Evolutionary conservation across 345 rosid genomes (phyloP).

Genomic region (Moricandia arvensis): DNA sequence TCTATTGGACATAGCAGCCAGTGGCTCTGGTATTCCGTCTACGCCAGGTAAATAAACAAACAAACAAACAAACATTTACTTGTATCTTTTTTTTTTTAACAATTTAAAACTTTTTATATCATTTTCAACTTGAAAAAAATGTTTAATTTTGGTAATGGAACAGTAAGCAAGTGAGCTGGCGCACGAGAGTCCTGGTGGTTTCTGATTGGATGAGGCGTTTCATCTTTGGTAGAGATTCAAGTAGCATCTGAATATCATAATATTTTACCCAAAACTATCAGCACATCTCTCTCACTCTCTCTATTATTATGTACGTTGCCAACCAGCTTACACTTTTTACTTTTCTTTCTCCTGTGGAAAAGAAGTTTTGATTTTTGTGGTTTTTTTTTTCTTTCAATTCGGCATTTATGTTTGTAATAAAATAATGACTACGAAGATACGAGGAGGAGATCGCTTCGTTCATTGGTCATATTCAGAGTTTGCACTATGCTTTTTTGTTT

Average conservation of each 20-base stretch:
- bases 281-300: not conserved
- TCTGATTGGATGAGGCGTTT: conserved; percentile 92
- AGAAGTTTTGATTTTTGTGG: not conserved
- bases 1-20: conserved; percentile 88
- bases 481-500: not conserved
- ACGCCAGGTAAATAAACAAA: conserved; percentile 60
- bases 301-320: not conserved
- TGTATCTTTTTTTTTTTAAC: not conserved
- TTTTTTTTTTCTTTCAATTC: not conserved
- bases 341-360: not conserved
- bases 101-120: not conserved
- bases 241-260: conserved; percentile 57
- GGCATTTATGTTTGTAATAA: not conserved
- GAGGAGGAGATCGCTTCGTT: not conserved
- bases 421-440: not conserved
- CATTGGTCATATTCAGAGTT: not conserved
- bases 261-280: not conserved
- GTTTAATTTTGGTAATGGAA: not conserved
- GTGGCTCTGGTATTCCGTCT: conserved; percentile 99
- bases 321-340: not conserved
- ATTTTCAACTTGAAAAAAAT: not conserved
- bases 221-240: conserved; percentile 88
- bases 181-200: conserved; percentile 83
- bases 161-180: conserved; percentile 99
- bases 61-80: not conserved